phyloP scores from a whole-genome alignment of 2,329 filamentous ascomycete genomes.

The Purpureocillium takamizusanense region DNA sequence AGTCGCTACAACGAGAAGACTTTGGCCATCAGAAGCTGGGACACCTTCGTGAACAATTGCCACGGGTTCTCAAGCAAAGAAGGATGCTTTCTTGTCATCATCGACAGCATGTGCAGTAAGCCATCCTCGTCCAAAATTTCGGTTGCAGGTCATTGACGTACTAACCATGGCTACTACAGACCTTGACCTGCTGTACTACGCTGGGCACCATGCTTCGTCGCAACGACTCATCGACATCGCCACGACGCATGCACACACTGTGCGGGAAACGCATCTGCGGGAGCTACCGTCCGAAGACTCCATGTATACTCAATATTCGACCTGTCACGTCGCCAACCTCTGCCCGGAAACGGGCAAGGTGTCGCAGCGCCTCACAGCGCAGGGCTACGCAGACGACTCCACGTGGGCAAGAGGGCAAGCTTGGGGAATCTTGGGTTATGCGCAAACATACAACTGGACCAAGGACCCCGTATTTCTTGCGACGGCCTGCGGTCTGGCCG shows the following conservation, averaged over 20 bases:
- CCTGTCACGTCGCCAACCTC: constrained; percentile 37
- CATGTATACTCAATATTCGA: constrained; percentile 12
- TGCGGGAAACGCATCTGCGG: constrained; percentile 28
- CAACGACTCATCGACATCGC: constrained; percentile 22
- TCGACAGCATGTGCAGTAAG: constrained; percentile 30
- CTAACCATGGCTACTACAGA: constrained; percentile 7
- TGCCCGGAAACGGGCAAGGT: constrained; percentile 24
- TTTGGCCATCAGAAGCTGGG: constrained; percentile 39
- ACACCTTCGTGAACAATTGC: constrained; percentile 21
- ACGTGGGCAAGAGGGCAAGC: constrained; percentile 41
- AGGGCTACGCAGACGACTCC: constrained; percentile 33
- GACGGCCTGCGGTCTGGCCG: constrained; percentile 31
- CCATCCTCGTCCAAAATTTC: not conserved
- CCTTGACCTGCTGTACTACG: constrained; percentile 28
- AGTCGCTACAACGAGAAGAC: constrained; percentile 30
- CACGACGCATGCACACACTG: constrained; percentile 26
- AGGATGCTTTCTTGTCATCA: constrained; percentile 27
- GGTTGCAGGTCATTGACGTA: not conserved
- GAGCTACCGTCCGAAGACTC: constrained; percentile 12
- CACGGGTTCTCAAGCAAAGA: constrained; percentile 15
- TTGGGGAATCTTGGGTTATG: constrained; percentile 39
- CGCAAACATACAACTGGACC: constrained; percentile 29
- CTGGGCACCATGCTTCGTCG: constrained; percentile 21
- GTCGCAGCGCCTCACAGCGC: constrained; percentile 29
- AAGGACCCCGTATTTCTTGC: constrained; percentile 29